Percentiles rank a stretch among this genome's conserved stretches.
phyloP scores from a whole-genome alignment of 345 rosid species.

The Excoecaria agallocha region DNA sequence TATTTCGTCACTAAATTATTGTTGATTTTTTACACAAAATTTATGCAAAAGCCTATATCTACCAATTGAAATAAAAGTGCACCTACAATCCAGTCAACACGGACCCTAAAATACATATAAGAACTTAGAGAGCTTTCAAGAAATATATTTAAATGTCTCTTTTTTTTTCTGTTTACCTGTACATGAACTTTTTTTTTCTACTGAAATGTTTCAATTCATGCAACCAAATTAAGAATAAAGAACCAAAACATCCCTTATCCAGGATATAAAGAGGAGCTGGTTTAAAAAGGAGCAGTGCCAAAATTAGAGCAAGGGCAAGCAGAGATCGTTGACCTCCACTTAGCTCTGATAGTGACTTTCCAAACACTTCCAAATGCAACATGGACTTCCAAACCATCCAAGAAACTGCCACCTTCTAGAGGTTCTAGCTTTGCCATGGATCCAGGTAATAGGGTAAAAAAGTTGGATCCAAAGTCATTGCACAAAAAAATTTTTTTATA shows the following conservation, averaged over 20 bases:
- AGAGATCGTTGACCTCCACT: slow-evolving; percentile 96
- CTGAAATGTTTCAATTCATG: background rate
- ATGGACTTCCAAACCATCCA: slow-evolving; percentile 94
- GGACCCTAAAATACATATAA: background rate
- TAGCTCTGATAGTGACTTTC: slow-evolving; percentile 90
- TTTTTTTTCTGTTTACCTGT: background rate
- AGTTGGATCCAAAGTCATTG: slow-evolving; percentile 93
- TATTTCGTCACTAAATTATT: too few species aligned
- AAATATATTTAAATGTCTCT: background rate
- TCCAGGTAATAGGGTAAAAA: slow-evolving; percentile 88
- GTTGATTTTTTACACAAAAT: too few species aligned
- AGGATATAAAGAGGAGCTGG: slow-evolving; percentile 97
- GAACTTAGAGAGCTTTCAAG: background rate
- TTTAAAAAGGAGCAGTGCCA: slow-evolving; percentile 93
- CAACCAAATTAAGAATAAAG: background rate
- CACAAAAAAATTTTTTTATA: slow-evolving; percentile 14
- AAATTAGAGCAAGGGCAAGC: slow-evolving; percentile 86
- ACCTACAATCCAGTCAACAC: background rate
- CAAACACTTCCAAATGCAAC: slow-evolving; percentile 95
- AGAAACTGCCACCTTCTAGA: slow-evolving; percentile 80
- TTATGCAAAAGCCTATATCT: too few species aligned
- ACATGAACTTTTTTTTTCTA: background rate
- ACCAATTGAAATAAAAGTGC: too few species aligned
- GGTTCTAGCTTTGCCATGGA: slow-evolving; percentile 88
- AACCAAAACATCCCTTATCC: slow-evolving; percentile 62